Percentiles rank a stretch among this genome's conserved stretches.
Conservation (phyloP, 129 eudicot species). For the Centrapalus pauciflorus region DNA sequence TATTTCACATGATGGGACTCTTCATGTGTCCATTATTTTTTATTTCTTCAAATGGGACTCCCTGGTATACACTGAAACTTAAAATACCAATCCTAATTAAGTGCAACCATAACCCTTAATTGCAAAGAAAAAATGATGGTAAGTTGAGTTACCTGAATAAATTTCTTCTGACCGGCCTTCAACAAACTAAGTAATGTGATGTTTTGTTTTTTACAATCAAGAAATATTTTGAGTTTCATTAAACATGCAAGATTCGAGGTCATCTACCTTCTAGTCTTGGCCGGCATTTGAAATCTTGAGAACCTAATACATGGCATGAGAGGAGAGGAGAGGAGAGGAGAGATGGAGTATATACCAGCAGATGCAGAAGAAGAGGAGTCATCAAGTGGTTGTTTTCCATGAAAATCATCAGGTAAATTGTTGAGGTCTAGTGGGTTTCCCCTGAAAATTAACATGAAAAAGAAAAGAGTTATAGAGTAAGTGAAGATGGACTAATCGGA, state of each 20-base stretch:
- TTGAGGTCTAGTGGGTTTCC: conserved; percentile 92
- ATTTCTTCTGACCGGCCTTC: too few relatives aligned
- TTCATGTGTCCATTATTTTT: conserved; percentile 12
- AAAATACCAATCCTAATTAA: conserved; percentile 18
- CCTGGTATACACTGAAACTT: conserved; percentile 25
- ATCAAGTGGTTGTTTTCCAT: conserved; percentile 53
- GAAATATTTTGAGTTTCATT: too few relatives aligned
- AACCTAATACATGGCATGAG: too few relatives aligned
- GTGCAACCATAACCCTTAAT: background rate
- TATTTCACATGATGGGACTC: conserved; percentile 43
- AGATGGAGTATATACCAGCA: conserved; percentile 31
- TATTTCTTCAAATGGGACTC: conserved; percentile 1
- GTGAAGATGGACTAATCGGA: conserved; percentile 10
- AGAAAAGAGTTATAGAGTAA: conserved; percentile 6
- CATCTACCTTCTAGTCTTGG: too few relatives aligned
- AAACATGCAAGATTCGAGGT: too few relatives aligned
- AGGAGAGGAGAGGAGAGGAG: too few relatives aligned
- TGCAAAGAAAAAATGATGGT: too few relatives aligned
- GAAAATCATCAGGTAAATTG: conserved; percentile 87
- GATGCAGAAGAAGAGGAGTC: conserved; percentile 77
- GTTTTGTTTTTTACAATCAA: too few relatives aligned
- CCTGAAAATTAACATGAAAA: conserved; percentile 54
- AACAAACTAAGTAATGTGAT: too few relatives aligned
- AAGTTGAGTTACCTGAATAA: too few relatives aligned
- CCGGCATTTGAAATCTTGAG: too few relatives aligned